Evolutionary conservation across 768 basidiomycete genomes (phyloP), one percentile per base, ranked within the genome.

Genomic region (Punctularia strigosozonata): DNA sequence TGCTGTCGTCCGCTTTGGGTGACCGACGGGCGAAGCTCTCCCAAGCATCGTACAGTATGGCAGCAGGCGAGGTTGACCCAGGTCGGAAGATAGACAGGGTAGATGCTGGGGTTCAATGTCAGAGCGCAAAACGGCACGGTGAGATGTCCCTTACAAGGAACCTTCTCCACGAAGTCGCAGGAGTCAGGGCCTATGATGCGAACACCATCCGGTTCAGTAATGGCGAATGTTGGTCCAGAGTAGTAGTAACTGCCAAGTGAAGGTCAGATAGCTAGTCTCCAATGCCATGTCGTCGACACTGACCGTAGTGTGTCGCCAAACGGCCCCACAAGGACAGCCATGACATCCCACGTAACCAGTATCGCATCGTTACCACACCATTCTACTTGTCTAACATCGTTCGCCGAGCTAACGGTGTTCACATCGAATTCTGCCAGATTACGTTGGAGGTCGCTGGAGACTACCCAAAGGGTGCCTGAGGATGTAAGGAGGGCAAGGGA

Each of bases 291-390:
- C 15, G 10, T 30, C 15, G 28, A 20, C 17, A 60, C 85, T 46
- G 56, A 92, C 91, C 75, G 74, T 18, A 97, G 62, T 0, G 75
- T 79, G 49, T 92, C 87, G 2, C 90, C 90, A 40, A 77, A 84
- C 12, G 95, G 95, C 4, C 94, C 91, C n/a, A 95, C 87, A 22
- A 99, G 65, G 3, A 90, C 63, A 0, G 78, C 83, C 22, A 80
- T 60, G 15, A 70, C 62, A 31, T 77, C 73, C 88, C 90, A 97
- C 15, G 80, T 80, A 14, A 95, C 69, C 3, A 90, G 66, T 32
- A 98, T 82, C 0, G 91, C 89, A 58, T 99, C 92, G 52, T 90
- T 89, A 1, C 92, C 92, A 55, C 91, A 97, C 95, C 95, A 99
- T 51, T 83, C 84, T 0, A 90, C 78, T 46, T 82, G 80, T 25